Evolutionary conservation across 495 filamentous ascomycete genomes (phyloP).

Genomic region (Lepidopterella palustris): DNA sequence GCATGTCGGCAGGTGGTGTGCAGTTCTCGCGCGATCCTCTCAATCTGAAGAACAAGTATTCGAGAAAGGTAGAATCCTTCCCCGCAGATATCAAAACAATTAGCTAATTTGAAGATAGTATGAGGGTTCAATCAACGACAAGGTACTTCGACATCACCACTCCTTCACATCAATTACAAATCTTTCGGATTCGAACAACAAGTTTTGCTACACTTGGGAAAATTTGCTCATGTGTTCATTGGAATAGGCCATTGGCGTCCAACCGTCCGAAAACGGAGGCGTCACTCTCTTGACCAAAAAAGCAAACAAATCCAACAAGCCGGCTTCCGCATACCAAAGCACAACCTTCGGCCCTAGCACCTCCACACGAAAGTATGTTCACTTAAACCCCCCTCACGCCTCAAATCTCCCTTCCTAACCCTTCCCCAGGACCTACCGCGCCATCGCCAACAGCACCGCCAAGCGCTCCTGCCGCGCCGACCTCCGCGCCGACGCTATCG

Average conservation of each 20-base stretch:
- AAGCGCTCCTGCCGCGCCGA: constrained; percentile 72
- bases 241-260: constrained; percentile 74
- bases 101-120: constrained; percentile 43
- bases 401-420: background rate
- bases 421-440: constrained; percentile 70
- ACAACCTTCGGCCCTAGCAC: constrained; percentile 62
- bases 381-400: background rate
- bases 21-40: constrained; percentile 91
- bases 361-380: constrained; percentile 69
- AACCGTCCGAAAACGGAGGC: constrained; percentile 57
- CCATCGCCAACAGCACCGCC: constrained; percentile 69
- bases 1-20: constrained; percentile 63
- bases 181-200: no score
- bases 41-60: constrained; percentile 84
- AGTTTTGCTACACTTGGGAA: no score
- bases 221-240: background rate
- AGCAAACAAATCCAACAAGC: constrained; percentile 58
- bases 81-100: background rate
- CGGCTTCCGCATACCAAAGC: constrained; percentile 56
- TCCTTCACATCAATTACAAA: background rate
- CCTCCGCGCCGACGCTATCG: constrained; percentile 76
- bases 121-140: constrained; percentile 83
- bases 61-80: constrained; percentile 65
- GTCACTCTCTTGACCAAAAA: constrained; percentile 81
- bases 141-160: constrained; percentile 55